Evolutionary conservation across 176 grass and related monocot species (phyloP).

Genomic region (Oryza australiensis): DNA sequence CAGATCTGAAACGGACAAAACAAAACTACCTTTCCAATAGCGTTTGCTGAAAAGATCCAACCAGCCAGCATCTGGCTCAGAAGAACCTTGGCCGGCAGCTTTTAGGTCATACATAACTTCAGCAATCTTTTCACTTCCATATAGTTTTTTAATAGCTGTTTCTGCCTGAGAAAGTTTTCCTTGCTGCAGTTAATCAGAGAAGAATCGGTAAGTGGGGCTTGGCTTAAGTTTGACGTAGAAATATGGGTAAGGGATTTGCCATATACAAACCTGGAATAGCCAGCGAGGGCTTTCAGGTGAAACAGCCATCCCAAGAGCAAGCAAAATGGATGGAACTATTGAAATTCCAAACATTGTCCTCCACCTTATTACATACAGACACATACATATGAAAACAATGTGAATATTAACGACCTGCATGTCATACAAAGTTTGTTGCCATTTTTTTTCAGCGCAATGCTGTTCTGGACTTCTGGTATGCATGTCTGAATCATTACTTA

Average conservation of each 20-base stretch:
- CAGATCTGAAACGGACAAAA: conserved; percentile 4
- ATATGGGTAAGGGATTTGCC: conserved; percentile 12
- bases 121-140: conserved; percentile 86
- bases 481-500: conserved; percentile 7
- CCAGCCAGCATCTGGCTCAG: conserved; percentile 86
- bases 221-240: neutral
- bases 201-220: conserved; percentile 12
- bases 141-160: conserved; percentile 88
- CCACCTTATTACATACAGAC: conserved; percentile 64
- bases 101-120: conserved; percentile 90
- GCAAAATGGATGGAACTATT: conserved; percentile 75
- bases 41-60: conserved; percentile 95
- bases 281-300: conserved; percentile 99
- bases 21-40: conserved; percentile 83
- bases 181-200: conserved; percentile 65
- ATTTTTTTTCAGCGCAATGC: neutral
- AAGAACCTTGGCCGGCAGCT: conserved; percentile 67
- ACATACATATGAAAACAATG: conserved; percentile 20
- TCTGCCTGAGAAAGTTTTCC: conserved; percentile 84
- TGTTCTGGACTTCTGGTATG: neutral
- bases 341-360: conserved; percentile 92
- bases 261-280: conserved; percentile 85
- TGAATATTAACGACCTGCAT: conserved; percentile 7
- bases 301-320: conserved; percentile 90
- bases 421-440: neutral